phyloP scores from a whole-genome alignment of 1,284 basidiomycete genomes.

The Erythrobasidium hasegawianum region DNA sequence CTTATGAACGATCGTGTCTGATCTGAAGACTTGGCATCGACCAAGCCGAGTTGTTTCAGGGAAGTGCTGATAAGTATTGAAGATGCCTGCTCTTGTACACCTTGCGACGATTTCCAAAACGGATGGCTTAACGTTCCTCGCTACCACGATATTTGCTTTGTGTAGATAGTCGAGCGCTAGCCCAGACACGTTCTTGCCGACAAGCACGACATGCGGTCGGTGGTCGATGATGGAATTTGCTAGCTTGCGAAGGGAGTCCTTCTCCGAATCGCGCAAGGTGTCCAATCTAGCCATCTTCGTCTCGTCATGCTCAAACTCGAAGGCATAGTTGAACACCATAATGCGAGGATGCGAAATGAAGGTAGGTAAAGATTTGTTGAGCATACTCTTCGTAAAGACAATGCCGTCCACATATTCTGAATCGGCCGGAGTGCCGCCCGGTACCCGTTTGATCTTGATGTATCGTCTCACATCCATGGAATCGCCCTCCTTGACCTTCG shows the following conservation, averaged over 20 bases:
- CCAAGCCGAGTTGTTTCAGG: slow-evolving; percentile 86
- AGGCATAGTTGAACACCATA: slow-evolving; percentile 91
- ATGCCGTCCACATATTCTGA: slow-evolving; percentile 97
- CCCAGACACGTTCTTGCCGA: slow-evolving; percentile 85
- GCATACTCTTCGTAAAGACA: slow-evolving; percentile 96
- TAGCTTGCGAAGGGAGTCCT: slow-evolving; percentile 86
- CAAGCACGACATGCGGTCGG: slow-evolving; percentile 87
- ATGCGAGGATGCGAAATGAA: slow-evolving; percentile 65
- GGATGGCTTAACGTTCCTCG: slow-evolving; percentile 80
- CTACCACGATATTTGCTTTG: slow-evolving; percentile 82
- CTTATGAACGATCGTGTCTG: slow-evolving; percentile 91
- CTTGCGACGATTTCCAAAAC: slow-evolving; percentile 83
- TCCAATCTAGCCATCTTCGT: slow-evolving; percentile 89
- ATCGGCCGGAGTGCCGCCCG: slow-evolving; percentile 83
- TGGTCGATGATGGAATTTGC: slow-evolving; percentile 83
- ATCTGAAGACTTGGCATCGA: slow-evolving; percentile 77
- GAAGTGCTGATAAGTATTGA: slow-evolving; percentile 91
- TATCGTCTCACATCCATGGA: slow-evolving; percentile 87
- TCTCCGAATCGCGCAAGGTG: slow-evolving; percentile 87
- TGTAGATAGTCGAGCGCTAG: slow-evolving; percentile 87
- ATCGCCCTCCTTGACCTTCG: slow-evolving; percentile 60
- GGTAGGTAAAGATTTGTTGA: slow-evolving; percentile 71
- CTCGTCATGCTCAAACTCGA: slow-evolving; percentile 91
- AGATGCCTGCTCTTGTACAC: slow-evolving; percentile 91
- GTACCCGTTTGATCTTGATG: slow-evolving; percentile 98